phyloP scores from a whole-genome alignment of 441 rosid species.

The Melastoma candidum region DNA sequence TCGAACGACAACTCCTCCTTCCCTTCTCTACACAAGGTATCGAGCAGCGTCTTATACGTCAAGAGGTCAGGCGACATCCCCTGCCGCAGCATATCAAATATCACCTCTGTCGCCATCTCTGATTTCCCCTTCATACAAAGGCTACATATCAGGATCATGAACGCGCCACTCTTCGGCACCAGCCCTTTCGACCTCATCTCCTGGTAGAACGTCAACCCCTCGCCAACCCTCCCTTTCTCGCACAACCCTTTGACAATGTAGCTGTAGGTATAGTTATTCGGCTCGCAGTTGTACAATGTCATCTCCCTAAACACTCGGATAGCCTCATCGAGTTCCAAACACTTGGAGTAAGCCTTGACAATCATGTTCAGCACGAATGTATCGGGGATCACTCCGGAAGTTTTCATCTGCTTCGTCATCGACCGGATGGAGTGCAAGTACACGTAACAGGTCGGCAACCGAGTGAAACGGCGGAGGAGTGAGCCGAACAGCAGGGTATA shows the following conservation, averaged over 20 bases:
- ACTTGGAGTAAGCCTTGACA: constrained; percentile 65
- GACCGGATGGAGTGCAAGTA: constrained; percentile 72
- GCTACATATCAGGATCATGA: constrained; percentile 70
- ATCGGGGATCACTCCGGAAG: constrained; percentile 67
- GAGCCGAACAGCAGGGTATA: constrained; percentile 44
- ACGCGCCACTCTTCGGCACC: constrained; percentile 53
- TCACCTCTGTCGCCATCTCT: constrained; percentile 38
- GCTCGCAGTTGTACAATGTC: constrained; percentile 71
- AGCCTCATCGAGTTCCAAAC: constrained; percentile 67
- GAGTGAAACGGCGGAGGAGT: constrained; percentile 63
- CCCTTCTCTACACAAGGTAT: constrained; percentile 62
- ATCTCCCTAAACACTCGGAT: constrained; percentile 57
- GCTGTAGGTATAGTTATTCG: constrained; percentile 56
- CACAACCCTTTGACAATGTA: constrained; percentile 69
- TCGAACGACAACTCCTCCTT: constrained; percentile 55
- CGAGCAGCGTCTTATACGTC: constrained; percentile 74
- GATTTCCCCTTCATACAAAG: constrained; percentile 50
- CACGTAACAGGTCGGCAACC: constrained; percentile 55
- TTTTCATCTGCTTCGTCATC: constrained; percentile 71
- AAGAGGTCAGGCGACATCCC: constrained; percentile 55
- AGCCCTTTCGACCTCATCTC: constrained; percentile 59
- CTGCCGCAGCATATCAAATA: constrained; percentile 57
- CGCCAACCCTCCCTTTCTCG: constrained; percentile 56
- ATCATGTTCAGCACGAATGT: constrained; percentile 78
- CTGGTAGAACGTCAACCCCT: constrained; percentile 65